A percentile compares a stretch with the other conserved stretches of the same genome.
Conservation (phyloP, 2,329 filamentous ascomycete species). For the Aspergillus viridinutans region DNA sequence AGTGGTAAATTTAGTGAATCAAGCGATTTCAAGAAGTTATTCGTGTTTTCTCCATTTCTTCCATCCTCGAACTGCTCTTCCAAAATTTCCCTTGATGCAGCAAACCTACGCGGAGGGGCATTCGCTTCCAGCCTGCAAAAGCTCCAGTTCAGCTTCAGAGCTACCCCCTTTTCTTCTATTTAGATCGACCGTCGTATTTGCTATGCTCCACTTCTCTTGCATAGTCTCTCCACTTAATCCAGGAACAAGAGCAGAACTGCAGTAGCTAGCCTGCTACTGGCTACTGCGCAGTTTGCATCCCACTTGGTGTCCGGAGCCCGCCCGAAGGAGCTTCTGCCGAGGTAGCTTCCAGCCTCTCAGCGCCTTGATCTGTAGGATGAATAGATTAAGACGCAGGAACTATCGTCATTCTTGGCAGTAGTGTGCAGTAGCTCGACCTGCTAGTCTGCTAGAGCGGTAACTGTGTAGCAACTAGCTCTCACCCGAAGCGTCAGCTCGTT, state of each 20-base stretch:
- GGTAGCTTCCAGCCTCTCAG: background rate
- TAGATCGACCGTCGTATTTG: background rate
- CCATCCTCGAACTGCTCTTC: background rate
- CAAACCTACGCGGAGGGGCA: too few species aligned
- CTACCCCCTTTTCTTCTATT: background rate
- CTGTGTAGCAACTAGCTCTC: background rate
- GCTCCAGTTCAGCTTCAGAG: background rate
- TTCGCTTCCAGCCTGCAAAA: background rate
- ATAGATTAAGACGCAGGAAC: background rate
- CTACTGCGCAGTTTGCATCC: background rate
- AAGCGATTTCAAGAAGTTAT: constrained; percentile 28
- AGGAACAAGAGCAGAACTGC: background rate
- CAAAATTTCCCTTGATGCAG: too few species aligned
- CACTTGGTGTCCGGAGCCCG: background rate
- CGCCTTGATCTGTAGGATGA: background rate
- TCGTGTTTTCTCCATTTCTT: background rate
- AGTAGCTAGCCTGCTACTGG: background rate
- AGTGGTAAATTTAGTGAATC: constrained; percentile 36
- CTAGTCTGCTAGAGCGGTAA: background rate
- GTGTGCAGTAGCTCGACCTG: background rate
- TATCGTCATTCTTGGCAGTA: background rate
- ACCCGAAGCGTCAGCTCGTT: background rate
- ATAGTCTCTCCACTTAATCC: background rate
- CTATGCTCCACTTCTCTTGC: background rate
- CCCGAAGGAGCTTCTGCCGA: background rate